Base-by-base conservation (phyloP, 2,329 filamentous ascomycete genomes). In the Fusarium nanum region DNA sequence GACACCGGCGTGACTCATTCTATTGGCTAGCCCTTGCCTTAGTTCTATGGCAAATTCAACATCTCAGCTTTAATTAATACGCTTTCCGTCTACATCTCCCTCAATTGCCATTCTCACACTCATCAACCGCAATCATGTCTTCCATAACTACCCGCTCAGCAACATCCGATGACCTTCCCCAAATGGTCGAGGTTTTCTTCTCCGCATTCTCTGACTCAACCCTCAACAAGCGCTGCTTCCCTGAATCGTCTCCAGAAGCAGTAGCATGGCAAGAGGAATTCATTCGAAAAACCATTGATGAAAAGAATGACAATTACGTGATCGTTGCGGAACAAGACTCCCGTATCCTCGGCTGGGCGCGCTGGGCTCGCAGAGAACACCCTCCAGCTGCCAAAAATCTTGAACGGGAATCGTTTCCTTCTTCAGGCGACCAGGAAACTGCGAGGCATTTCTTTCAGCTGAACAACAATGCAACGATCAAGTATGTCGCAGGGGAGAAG, bases 371-470 rank as follows among this genome's bases (percentile, higher is more conserved):
- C 75, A 78, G 12, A 58, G 59, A 67, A 65, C 32, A 70, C 66
- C 7, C 75, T 13, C 37, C 52, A 30, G 66, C 65, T 27, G 25
- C 14, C 25, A 75, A 74, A 37, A 71, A 73, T 22, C 67, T 80
- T 37, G 65, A 70, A 3, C 49, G 73, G 3, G 64, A 64, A 44
- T 44, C 75, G 16, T 78, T 73, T 47, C 74, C 76, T 9, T 55
- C 70, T 12, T 52, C 58, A 6, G 73, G 75, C 14, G 71, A 78
- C 25, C 78, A 73, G 47, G 71, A 71, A 28, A 71, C 82, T 13
- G 83, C 81, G 1, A 74, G 77, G 12, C 50, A 73, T 9, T 86
- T 86, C 76, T 85, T 85, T 54, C 76, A 77, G 56, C 67, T 66
- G 7, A 78, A 77, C 23, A 60, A 59, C 41, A 71, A 75, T 34